Evolutionary conservation across 768 basidiomycete species (phyloP).

Genomic region (Cystofilobasidium ferigula): DNA sequence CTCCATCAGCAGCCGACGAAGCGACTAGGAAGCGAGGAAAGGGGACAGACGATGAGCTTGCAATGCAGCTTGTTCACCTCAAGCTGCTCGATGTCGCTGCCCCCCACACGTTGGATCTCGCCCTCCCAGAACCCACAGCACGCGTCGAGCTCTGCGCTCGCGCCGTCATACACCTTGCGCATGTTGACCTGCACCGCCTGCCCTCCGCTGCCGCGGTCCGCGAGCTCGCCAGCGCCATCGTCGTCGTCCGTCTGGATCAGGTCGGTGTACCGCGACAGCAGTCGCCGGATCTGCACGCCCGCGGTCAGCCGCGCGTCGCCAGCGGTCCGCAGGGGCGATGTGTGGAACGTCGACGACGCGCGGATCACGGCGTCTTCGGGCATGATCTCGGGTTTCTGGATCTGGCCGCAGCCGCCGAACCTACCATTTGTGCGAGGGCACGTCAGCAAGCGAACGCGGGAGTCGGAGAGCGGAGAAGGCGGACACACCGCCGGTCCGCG

Average conservation of each 20-base stretch:
- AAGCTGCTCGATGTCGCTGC: neutral
- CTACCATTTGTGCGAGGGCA: neutral
- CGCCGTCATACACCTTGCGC: neutral
- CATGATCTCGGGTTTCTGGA: conserved; percentile 19
- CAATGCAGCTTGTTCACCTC: neutral
- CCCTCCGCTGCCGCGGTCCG: too few relatives aligned
- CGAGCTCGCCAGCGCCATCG: too few relatives aligned
- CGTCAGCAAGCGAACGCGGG: neutral
- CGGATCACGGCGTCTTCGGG: conserved; percentile 13
- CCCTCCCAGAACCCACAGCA: conserved; percentile 6
- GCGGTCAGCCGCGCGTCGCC: conserved; percentile 14
- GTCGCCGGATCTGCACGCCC: neutral
- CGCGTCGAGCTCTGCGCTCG: neutral
- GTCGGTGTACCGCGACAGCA: conserved; percentile 7
- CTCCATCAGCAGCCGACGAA: too few relatives aligned
- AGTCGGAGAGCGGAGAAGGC: neutral
- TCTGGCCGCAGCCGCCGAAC: conserved; percentile 15
- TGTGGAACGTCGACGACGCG: neutral
- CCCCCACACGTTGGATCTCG: neutral
- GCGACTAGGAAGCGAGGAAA: neutral
- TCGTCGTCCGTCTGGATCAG: conserved; percentile 11
- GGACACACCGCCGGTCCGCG: conserved; percentile 4
- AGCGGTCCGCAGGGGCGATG: neutral
- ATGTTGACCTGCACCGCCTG: conserved; percentile 15
- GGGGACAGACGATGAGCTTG: neutral